A percentile compares a stretch with the other conserved stretches of the same genome.
Evolutionary conservation across 371 early-diverging fungal genomes (phyloP).

Genomic region (Rhizopus microsporus): DNA sequence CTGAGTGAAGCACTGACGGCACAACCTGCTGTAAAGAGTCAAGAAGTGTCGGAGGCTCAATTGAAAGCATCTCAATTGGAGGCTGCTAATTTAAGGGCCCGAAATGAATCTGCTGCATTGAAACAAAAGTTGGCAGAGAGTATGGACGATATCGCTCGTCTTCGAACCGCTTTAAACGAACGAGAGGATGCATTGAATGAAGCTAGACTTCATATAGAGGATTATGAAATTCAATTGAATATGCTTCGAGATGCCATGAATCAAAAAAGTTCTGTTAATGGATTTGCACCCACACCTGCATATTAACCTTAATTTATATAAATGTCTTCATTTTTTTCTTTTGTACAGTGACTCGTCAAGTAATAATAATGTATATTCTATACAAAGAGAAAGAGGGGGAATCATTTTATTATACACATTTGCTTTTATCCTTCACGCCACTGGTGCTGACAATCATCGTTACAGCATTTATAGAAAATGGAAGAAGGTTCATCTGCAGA

Average conservation of each 20-base stretch:
- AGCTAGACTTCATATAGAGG: slow-evolving; percentile 55
- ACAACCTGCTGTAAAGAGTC: slow-evolving; percentile 15
- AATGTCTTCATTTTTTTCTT: too few species aligned
- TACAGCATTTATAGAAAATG: slow-evolving; percentile 85
- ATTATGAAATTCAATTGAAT: slow-evolving; percentile 61
- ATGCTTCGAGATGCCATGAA: slow-evolving; percentile 66
- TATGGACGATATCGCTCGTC: slow-evolving; percentile 52
- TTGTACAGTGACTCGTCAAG: too few species aligned
- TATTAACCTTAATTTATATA: not conserved
- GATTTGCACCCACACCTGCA: slow-evolving; percentile 3
- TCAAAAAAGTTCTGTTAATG: slow-evolving; percentile 23
- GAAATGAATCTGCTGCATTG: slow-evolving; percentile 55
- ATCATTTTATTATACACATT: slow-evolving; percentile 3
- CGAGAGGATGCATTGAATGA: slow-evolving; percentile 53
- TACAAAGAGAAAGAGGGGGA: not conserved
- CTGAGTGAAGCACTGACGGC: slow-evolving; percentile 34
- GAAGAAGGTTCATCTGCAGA: slow-evolving; percentile 96
- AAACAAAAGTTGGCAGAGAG: slow-evolving; percentile 57
- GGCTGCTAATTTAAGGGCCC: slow-evolving; percentile 57
- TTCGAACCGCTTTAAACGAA: slow-evolving; percentile 46
- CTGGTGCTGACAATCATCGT: slow-evolving; percentile 68
- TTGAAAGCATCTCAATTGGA: slow-evolving; percentile 60
- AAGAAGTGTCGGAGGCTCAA: slow-evolving; percentile 55
- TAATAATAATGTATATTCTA: too few species aligned
- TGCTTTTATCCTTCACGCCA: slow-evolving; percentile 71